Base-by-base conservation (phyloP, 2,329 filamentous ascomycete species). In the Cercospora canescens region DNA sequence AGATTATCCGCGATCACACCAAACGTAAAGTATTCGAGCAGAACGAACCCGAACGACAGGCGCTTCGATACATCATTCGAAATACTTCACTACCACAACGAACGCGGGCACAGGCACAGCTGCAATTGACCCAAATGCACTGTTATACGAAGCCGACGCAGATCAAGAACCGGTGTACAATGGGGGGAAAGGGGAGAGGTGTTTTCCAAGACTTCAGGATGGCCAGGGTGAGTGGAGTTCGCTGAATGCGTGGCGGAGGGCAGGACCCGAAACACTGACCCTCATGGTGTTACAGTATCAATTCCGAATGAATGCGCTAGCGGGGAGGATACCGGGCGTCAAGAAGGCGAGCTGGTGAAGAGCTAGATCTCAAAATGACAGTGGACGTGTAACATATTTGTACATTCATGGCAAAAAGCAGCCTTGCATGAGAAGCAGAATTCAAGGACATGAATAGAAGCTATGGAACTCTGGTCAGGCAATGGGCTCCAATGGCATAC, bases 121-220 rank as follows among this genome's bases (percentile, higher is more conserved):
- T 99, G 64, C 90, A 98, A 81, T 85, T 99, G 71, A 88, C 91
- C 3, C 91, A 96, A 81, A 97, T 98, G 94, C 94, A 97, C 83
- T 89, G 88, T 84, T 98, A 98, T 81, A 98, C 95, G 37, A 87
- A 94, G 67, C 88, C 92, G 65, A 97, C 94, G 58, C 94, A 97
- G 84, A 94, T 99, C 79, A 89, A 91, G 79, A 98, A 97, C 81
- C 85, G 95, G 72, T 99, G 95, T 83, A 90, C 96, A 61, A 87
- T 94, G 78, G 93, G 93, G 71, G 95, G 95, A n/a, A 93, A 92
- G 79, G 90, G 90, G 18, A 87, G 93, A 72, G 93, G 93, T 89
- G 85, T 99, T n/a, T 85, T 98, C 71, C 88, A 93, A 64, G 94
- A 95, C 76, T 99, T 99, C 76, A 92, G 93, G 81, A 87, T 99